Evolutionary conservation across 148 eudicot species (phyloP), one percentile per base, ranked within the genome.

Genomic region (Rhododendron kiyosumense): DNA sequence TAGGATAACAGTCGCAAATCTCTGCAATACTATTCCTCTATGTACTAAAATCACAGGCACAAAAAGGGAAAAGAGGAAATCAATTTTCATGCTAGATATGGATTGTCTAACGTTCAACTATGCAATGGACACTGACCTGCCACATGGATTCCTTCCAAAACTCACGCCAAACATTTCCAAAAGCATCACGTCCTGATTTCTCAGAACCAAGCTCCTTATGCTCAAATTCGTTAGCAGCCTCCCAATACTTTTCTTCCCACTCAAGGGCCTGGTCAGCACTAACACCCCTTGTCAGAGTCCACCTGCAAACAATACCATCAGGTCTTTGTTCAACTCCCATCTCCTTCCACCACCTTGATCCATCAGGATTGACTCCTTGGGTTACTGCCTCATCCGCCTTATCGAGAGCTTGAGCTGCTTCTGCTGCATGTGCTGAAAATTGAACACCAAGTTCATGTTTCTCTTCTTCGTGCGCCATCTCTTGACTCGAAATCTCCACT

Each of bases 181-280:
- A 65, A 81, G 97, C 93, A 90, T 96, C 98, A 71, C 98, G 96
- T 59, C 99, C 99, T 61, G 98, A 96, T 91, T 96, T 96, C 89
- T 95, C 99, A 3, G 99, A 96, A 36, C 98, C 98, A 85, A 94
- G 97, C 86, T 95, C 99, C 89, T 94, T 96, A 83, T 91, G 90
- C 15, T 89, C 96, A 84, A 88, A 86, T 81, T 94, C 90, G 84
- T 94, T 92, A n/a, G 98, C 95, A n/a, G 99, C 98, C 90, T 96
- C 99, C 99, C 99, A 96, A 79, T 94, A 95, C 85, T 96, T 96
- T 49, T 95, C 94, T 89, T 96, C 98, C 98, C 98, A 96, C 88
- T 96, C 99, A 73, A 96, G 86, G 45, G 87, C 86, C 79, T 90
- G 91, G 86, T 95, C 96, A 85, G 96, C 94, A 86, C 91, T 93